Evolutionary conservation across 768 basidiomycete genomes (phyloP).

Genomic region (Wakefieldia striispora): DNA sequence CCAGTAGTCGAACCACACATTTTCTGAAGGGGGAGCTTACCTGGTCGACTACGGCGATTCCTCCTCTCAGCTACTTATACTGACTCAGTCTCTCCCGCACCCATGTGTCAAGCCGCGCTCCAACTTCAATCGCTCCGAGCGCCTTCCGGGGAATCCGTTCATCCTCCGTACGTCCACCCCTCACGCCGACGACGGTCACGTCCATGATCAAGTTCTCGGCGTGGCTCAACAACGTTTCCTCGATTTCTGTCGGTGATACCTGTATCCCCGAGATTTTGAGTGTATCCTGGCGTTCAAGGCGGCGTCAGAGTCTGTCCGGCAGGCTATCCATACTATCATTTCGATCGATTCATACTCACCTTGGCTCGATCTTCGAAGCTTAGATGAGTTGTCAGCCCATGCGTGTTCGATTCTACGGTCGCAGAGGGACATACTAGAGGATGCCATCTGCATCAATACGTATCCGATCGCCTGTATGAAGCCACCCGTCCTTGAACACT

Average conservation of each 20-base stretch:
- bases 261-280: slow-evolving; percentile 78
- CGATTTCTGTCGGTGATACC: slow-evolving; percentile 80
- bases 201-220: slow-evolving; percentile 62
- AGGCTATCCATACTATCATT: too few relatives aligned
- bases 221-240: slow-evolving; percentile 61
- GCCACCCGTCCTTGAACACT: slow-evolving; percentile 70
- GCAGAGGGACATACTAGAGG: slow-evolving; percentile 70
- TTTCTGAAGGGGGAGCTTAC: too few relatives aligned
- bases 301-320: too few relatives aligned
- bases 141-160: slow-evolving; percentile 72
- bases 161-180: slow-evolving; percentile 66
- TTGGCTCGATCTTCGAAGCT: slow-evolving; percentile 80
- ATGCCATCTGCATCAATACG: slow-evolving; percentile 56
- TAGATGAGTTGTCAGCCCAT: neutral
- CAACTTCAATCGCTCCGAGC: slow-evolving; percentile 40
- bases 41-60: slow-evolving; percentile 63
- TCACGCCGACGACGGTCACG: slow-evolving; percentile 70
- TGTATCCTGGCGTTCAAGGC: slow-evolving; percentile 53
- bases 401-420: too few relatives aligned
- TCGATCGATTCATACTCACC: slow-evolving; percentile 37
- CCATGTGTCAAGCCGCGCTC: slow-evolving; percentile 58
- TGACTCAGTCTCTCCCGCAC: slow-evolving; percentile 60
- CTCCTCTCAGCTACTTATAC: slow-evolving; percentile 77
- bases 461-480: slow-evolving; percentile 73
- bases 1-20: too few relatives aligned